These are phyloP conservation scores for Diphasiastrum complanatum DNA, from an alignment of 83 land plant species.

Conservation along the genomic window DNA sequence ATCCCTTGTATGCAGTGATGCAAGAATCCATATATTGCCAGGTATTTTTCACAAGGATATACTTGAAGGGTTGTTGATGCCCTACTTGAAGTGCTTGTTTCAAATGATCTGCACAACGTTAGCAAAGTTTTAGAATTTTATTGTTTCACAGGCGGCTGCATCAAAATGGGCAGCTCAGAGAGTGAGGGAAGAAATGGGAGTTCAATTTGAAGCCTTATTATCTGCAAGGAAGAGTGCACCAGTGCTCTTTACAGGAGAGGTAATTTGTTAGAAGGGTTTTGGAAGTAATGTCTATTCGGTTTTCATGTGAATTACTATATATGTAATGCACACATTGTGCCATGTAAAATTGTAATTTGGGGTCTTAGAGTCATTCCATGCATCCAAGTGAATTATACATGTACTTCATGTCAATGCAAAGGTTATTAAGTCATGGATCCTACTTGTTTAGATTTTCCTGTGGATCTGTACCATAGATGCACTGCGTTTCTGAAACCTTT, in stretches of 20 bases:
- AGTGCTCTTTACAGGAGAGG: constrained; percentile 42
- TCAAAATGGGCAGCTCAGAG: constrained; percentile 94
- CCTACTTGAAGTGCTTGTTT: not conserved
- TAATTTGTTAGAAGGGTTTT: constrained; percentile 9
- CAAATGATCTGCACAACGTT: not conserved
- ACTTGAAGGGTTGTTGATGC: not conserved
- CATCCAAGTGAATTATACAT: too few relatives aligned
- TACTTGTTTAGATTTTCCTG: too few relatives aligned
- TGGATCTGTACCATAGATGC: too few relatives aligned
- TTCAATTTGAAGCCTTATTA: constrained; percentile 34
- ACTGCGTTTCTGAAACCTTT: too few relatives aligned
- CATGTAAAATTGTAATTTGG: too few relatives aligned
- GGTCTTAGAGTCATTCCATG: too few relatives aligned
- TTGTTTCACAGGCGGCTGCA: constrained; percentile 70
- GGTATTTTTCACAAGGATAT: constrained; percentile 29
- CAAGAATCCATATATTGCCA: constrained; percentile 94
- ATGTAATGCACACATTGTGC: too few relatives aligned
- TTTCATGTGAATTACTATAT: too few relatives aligned
- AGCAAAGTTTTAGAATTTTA: not conserved
- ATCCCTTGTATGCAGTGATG: constrained; percentile 83
- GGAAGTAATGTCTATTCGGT: too few relatives aligned
- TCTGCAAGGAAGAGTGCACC: constrained; percentile 22
- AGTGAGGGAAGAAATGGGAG: constrained; percentile 49
- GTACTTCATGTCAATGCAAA: too few relatives aligned
- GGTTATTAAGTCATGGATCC: too few relatives aligned